Evolutionary conservation across 1,284 basidiomycete genomes (phyloP), one percentile per base, ranked within the genome.

Genomic region (Sporisorium sorghi): DNA sequence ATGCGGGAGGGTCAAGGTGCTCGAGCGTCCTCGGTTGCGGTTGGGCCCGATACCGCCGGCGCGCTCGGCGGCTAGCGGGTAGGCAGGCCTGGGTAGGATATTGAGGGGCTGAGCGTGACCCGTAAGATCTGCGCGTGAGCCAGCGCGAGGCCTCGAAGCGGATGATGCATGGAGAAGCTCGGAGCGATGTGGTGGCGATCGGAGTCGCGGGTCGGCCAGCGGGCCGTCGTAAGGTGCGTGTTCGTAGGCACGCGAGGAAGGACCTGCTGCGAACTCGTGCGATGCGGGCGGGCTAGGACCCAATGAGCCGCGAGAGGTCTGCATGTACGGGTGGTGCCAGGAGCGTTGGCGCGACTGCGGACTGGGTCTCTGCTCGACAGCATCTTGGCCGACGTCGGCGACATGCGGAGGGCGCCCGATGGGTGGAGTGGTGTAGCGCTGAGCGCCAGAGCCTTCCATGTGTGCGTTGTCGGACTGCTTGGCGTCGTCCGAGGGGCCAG

Each of bases 271-370:
- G 10, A 57, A 9, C 3, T 70, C 60, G 26, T 64, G 57, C 35
- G 48, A 33, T 11, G 33, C 28, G 15, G 67, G 67, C 7, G 67
- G 61, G 15, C 67, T 70, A 2, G 53, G 53, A 5, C 53, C 67
- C 17, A 56, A 60, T 11, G 57, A n/a, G 7, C 48, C 53, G 3
- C 67, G 60, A 19, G 52, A 1, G 2, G 57, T 11, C 12, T 35
- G 39, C 61, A 70, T 64, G 33, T 74, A 74, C 0, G 72, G 72
- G 50, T 74, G 72, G 44, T 75, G 72, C 72, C 72, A 75, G 0
- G 67, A 70, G 43, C 67, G 62, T 33, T 75, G 67, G 15, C 67
- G 59, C 9, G 58, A 46, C 53, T 70, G 66, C 0, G 66, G 72
- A 21, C 66, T 67, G 15, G 60, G 60, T 33, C 67, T 63, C 48